Conservation (phyloP, 23 red algal species). For the Chondrus crispus region DNA sequence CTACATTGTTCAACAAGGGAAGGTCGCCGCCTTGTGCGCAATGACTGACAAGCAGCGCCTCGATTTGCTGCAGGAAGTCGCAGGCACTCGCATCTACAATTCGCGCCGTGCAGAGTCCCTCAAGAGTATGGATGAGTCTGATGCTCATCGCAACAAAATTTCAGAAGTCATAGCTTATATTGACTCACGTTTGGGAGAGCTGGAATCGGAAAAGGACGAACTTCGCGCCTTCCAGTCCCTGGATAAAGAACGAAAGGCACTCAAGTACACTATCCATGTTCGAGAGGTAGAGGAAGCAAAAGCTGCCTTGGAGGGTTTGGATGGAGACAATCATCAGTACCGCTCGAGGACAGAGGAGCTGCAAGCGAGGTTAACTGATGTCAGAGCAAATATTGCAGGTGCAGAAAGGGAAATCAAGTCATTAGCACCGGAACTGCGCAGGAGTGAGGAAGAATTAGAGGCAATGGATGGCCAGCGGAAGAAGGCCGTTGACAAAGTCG, state of each 20-base stretch:
- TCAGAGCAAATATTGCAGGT: slow-evolving; percentile 33
- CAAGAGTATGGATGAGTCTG: slow-evolving; percentile 82
- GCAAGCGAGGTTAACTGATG: slow-evolving; percentile 16
- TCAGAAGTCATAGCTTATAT: slow-evolving; percentile 84
- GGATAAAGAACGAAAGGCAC: slow-evolving; percentile 79
- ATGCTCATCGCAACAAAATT: slow-evolving; percentile 80
- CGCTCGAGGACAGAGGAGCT: slow-evolving; percentile 63
- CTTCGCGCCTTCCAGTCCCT: slow-evolving; percentile 68
- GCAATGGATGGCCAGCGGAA: slow-evolving; percentile 23
- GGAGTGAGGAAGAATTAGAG: slow-evolving; percentile 29
- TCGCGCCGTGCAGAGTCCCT: slow-evolving; percentile 82
- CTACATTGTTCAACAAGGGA: slow-evolving; percentile 99
- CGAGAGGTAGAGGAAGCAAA: slow-evolving; percentile 78
- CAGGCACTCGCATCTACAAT: slow-evolving; percentile 93
- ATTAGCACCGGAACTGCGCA: slow-evolving; percentile 3
- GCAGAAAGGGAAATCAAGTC: slow-evolving; percentile 27
- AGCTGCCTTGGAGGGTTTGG: slow-evolving; percentile 65
- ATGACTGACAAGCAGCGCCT: slow-evolving; percentile 89
- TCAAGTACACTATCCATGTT: slow-evolving; percentile 77
- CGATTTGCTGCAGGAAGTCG: slow-evolving; percentile 86
- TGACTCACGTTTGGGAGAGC: slow-evolving; percentile 78
- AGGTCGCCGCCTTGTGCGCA: slow-evolving; percentile 84
- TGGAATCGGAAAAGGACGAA: slow-evolving; percentile 90
- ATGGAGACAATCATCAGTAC: slow-evolving; percentile 35
- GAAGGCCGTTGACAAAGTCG: slow-evolving; percentile 32